phyloP scores from a whole-genome alignment of 768 basidiomycete genomes.

The Auricularia sp. region DNA sequence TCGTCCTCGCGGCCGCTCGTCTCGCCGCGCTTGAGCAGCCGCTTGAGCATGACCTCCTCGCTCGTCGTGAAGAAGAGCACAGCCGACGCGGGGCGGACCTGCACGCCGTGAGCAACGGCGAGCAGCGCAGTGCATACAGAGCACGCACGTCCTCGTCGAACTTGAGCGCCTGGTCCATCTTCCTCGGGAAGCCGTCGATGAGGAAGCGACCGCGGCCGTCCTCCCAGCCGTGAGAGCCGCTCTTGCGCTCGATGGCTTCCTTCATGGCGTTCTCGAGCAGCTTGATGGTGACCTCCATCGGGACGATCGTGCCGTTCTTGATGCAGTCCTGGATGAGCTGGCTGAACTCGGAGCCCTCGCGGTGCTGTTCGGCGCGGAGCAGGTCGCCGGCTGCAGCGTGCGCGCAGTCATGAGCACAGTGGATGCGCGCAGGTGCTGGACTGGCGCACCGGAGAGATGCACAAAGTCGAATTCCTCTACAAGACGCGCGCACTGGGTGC shows the following conservation, averaged over 20 bases:
- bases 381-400: conserved; percentile 78
- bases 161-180: conserved; percentile 94
- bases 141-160: conserved; percentile 73
- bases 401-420: neutral
- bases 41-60: conserved; percentile 76
- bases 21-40: conserved; percentile 82
- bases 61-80: conserved; percentile 84
- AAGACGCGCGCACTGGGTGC: conserved; percentile 82
- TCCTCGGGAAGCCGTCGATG: conserved; percentile 94
- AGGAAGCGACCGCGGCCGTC: conserved; percentile 76
- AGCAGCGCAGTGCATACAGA: neutral
- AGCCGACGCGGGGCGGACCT: conserved; percentile 74
- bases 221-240: conserved; percentile 46
- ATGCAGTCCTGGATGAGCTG: conserved; percentile 81
- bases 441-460: conserved; percentile 75
- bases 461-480: conserved; percentile 80
- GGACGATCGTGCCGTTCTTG: conserved; percentile 85
- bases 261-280: conserved; percentile 89
- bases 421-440: conserved; percentile 5
- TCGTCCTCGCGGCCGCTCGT: conserved; percentile 95
- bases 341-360: conserved; percentile 75
- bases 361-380: conserved; percentile 84
- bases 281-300: conserved; percentile 94
- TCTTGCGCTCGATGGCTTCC: conserved; percentile 37
- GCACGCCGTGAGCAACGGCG: neutral